Conservation (phyloP, 2,329 filamentous ascomycete genomes). For the Alternaria sp. region DNA sequence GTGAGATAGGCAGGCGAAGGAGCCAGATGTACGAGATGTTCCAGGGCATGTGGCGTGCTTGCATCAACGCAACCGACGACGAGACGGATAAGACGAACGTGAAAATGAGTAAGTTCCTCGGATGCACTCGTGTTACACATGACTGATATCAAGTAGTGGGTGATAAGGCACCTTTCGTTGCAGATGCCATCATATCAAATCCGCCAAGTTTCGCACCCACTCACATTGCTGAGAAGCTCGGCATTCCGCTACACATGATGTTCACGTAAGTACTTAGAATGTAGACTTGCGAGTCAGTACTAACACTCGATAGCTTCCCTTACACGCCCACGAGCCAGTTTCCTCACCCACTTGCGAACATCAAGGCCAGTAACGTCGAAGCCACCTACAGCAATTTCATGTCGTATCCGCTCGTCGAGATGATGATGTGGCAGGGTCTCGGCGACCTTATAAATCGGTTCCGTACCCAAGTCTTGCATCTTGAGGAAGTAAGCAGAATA, state of each 20-base stretch:
- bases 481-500: conserved; percentile 76
- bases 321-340: conserved; percentile 78
- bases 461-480: conserved; percentile 69
- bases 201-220: conserved; percentile 79
- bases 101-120: conserved; percentile 59
- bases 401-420: conserved; percentile 79
- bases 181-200: conserved; percentile 81
- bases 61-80: conserved; percentile 75
- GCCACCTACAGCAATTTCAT: conserved; percentile 79
- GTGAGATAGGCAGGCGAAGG: conserved; percentile 72
- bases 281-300: not conserved
- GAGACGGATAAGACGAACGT: conserved; percentile 64
- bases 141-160: conserved; percentile 55
- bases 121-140: too few relatives aligned
- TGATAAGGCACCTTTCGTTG: conserved; percentile 74
- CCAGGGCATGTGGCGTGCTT: conserved; percentile 80
- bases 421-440: conserved; percentile 71
- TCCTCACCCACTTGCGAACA: conserved; percentile 77
- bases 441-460: conserved; percentile 81
- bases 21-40: conserved; percentile 82
- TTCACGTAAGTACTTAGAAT: conserved; percentile 70
- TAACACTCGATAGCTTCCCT: conserved; percentile 61
- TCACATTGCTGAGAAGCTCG: conserved; percentile 76
- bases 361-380: conserved; percentile 75
- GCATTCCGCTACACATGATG: conserved; percentile 81